Conservation (phyloP, 768 basidiomycete species). For the Naganishia onofrii region DNA sequence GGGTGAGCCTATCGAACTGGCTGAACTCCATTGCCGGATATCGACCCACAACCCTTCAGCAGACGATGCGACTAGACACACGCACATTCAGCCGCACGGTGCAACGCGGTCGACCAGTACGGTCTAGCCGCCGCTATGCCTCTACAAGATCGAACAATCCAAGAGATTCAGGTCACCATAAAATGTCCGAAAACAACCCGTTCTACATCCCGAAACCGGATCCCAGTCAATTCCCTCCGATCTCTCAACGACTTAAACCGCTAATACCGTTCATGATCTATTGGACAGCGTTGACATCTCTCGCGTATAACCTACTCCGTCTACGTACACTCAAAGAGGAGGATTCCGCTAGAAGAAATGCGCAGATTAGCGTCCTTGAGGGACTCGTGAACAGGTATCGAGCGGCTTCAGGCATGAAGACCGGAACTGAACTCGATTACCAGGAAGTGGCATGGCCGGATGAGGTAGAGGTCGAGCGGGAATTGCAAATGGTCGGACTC, state of each 20-base stretch:
- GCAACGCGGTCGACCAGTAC: conserved; percentile 3
- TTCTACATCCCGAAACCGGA: conserved; percentile 31
- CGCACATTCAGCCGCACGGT: neutral
- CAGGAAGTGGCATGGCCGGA: conserved; percentile 41
- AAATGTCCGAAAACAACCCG: conserved; percentile 8
- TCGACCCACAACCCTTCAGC: neutral
- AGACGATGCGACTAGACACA: neutral
- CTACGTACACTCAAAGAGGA: conserved; percentile 38
- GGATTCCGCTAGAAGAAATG: conserved; percentile 35
- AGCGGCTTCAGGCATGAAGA: conserved; percentile 13
- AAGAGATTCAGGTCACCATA: neutral
- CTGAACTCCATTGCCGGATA: neutral
- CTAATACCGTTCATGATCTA: conserved; percentile 49
- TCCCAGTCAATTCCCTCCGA: conserved; percentile 39
- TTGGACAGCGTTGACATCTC: conserved; percentile 47
- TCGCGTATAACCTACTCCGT: conserved; percentile 43
- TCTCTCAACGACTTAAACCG: conserved; percentile 43
- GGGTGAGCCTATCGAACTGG: neutral
- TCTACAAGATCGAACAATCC: conserved; percentile 1
- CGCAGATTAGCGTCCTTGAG: conserved; percentile 48
- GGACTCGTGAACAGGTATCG: conserved; percentile 36
- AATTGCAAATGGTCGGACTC: conserved; percentile 52
- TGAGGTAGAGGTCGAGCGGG: conserved; percentile 45
- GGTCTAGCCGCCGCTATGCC: conserved; percentile 1
- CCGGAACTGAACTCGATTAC: conserved; percentile 33